Evolutionary conservation across 345 rosid genomes (phyloP), one percentile per base, ranked within the genome.

Genomic region (Pelargonium nanum): DNA sequence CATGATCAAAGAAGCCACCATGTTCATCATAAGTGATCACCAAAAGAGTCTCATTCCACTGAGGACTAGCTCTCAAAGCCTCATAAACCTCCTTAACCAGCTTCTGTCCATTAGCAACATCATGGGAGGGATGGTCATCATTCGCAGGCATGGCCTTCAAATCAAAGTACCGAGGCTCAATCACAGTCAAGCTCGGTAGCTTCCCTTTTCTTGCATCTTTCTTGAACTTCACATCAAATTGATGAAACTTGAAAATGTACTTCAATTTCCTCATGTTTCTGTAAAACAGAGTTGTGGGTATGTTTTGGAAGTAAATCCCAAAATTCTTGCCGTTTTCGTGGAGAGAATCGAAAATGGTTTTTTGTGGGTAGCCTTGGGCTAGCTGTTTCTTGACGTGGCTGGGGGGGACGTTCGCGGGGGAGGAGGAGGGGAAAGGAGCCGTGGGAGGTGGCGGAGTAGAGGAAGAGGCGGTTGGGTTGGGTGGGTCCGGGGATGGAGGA

Each of bases 1-100:
- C 96, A 85, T 92, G 98, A 69, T 92, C 98, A 70, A 64, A 92
- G 56, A 88, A 92, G 5, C 98, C 98, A 59, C 96, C 98, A 67
- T 92, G 96, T 64, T 92, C 96, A 78, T 88, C 97, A 58, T 91
- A 88, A 12, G 96, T 91, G 65, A 91, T 84, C 24, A 91, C 77
- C 65, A 92, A 63, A 17, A 85, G 81, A 25, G 96, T 92, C 78
- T 89, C 81, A 64, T 92, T 89, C 98, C 98, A 89, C 53, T 89
- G 98, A 57, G 98, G 96, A 63, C 98, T 82, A 5, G 81, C 78
- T 62, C 98, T 81, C 68, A 92, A 67, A 28, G 91, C 28, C 91
- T 92, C 93, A 28, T 89, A 89, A 26, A 92, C 96, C 71, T 89
- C 86, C 70, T 92, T 92, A 0, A 92, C 84, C 30, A 92, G 79